Percentiles rank a stretch among this genome's conserved stretches.
Evolutionary conservation across 345 rosid species (phyloP).

Genomic region (Carallia pectinifolia): DNA sequence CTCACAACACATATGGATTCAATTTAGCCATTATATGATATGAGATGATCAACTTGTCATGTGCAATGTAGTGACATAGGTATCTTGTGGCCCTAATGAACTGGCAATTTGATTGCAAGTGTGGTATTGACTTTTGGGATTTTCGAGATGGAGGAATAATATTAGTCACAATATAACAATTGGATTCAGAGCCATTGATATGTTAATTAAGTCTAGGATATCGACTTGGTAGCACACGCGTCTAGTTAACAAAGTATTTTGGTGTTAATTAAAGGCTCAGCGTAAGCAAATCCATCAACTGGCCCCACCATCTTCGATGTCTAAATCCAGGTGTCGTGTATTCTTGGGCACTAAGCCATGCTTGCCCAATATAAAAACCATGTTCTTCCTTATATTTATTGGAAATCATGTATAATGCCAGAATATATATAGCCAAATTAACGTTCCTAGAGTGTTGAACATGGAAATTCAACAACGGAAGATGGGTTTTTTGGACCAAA

Average conservation of each 20-base stretch:
- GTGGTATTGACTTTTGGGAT: constrained; percentile 13
- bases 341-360: constrained; percentile 5
- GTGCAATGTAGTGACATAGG: constrained; percentile 4
- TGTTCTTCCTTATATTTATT: constrained; percentile 24
- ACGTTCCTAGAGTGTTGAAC: not conserved
- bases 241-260: not conserved
- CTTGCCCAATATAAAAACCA: not conserved
- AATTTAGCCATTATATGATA: not conserved
- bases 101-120: constrained; percentile 25
- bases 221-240: constrained; percentile 19
- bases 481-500: constrained; percentile 6
- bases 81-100: constrained; percentile 18
- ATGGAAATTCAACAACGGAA: constrained; percentile 2
- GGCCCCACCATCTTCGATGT: not conserved
- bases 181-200: not conserved
- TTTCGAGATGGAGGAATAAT: not conserved
- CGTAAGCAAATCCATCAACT: constrained; percentile 13
- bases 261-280: constrained; percentile 12
- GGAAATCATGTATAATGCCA: constrained; percentile 14
- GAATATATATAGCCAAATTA: not conserved
- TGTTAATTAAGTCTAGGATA: not conserved
- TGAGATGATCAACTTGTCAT: constrained; percentile 6
- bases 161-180: constrained; percentile 6
- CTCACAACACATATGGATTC: not conserved
- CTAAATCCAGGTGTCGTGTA: not conserved